Evolutionary conservation across 768 basidiomycete genomes (phyloP), one percentile per base, ranked within the genome.

Genomic region (Vishniacozyma victoriae): DNA sequence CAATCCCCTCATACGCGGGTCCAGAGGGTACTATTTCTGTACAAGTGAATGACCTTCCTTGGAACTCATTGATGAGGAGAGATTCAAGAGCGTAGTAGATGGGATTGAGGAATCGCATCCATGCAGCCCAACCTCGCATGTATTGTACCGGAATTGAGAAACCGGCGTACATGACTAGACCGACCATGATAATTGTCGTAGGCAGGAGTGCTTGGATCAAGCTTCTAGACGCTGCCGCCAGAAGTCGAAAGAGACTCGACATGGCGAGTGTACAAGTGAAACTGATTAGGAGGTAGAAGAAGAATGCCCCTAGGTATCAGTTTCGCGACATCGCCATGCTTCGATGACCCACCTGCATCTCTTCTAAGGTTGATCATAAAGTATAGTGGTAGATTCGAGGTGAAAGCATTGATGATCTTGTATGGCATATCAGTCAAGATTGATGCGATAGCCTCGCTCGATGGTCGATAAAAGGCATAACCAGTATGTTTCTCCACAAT

Each of bases 51-150:
- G 78, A 69, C 25, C 82, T 80, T 15, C 80, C 79, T 75, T 77
- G 79, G 71, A 90, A 89, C 67, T 93, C 89, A 67, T 91, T 91
- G 71, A 85, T 82, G 82, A 92, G 84, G 31, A 79, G 75, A 2
- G 80, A 82, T 57, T 84, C 80, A 78, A 85, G 90, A 0, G 80
- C 82, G 73, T 86, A 89, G 1, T 25, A 55, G 41, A 90, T 71
- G 0, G 89, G 89, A 60, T 91, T 83, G 51, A 88, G 64, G 69
- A 88, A 89, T 23, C 60, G 58, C 44, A 73, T 79, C 86, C 70
- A 74, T 42, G 71, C 61, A 26, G 68, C 61, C 72, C 73, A 74
- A 35, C 68, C 69, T 15, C 62, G 54, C 73, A 75, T 74, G 26
- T 66, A 64, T 5, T 56, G 60, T 5, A 67, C 57, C 5, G 71